A percentile compares a stretch with the other conserved stretches of the same genome.
Conservation (phyloP, 108 stramenopile species). For the Schizochytrium sp. region DNA sequence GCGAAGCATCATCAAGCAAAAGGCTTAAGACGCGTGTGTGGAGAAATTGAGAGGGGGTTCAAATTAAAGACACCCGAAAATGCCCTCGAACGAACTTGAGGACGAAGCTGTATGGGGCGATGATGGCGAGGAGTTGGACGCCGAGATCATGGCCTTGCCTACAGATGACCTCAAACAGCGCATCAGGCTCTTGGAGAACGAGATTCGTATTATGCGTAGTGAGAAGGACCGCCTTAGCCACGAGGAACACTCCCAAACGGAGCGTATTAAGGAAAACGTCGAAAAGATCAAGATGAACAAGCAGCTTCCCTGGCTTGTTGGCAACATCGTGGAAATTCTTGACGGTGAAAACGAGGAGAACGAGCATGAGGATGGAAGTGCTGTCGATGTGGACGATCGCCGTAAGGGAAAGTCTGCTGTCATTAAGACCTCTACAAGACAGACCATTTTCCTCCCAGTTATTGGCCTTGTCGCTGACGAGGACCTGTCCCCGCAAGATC, state of each 20-base stretch:
- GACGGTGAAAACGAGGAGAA: constrained; percentile 94
- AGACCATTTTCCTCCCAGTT: constrained; percentile 97
- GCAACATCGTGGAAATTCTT: constrained; percentile 94
- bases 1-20: too few relatives aligned
- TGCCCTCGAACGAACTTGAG: constrained; percentile 39
- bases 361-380: constrained; percentile 79
- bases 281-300: constrained; percentile 99
- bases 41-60: too few relatives aligned
- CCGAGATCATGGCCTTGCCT: constrained; percentile 87
- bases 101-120: constrained; percentile 60
- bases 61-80: background rate
- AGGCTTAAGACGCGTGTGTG: too few relatives aligned
- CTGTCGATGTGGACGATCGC: constrained; percentile 68
- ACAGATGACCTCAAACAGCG: constrained; percentile 92
- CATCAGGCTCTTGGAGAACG: constrained; percentile 94
- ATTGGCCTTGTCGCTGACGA: constrained; percentile 96
- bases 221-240: constrained; percentile 94
- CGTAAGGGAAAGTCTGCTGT: constrained; percentile 74
- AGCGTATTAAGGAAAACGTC: constrained; percentile 96
- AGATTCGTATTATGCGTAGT: constrained; percentile 95
- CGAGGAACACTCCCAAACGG: constrained; percentile 87
- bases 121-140: constrained; percentile 73
- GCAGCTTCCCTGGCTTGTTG: constrained; percentile 98
- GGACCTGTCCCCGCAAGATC: constrained; percentile 94
- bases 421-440: constrained; percentile 78